Base-by-base conservation (phyloP, 192 early-diverging fungal species). In the Spizellomyces punctatus region DNA sequence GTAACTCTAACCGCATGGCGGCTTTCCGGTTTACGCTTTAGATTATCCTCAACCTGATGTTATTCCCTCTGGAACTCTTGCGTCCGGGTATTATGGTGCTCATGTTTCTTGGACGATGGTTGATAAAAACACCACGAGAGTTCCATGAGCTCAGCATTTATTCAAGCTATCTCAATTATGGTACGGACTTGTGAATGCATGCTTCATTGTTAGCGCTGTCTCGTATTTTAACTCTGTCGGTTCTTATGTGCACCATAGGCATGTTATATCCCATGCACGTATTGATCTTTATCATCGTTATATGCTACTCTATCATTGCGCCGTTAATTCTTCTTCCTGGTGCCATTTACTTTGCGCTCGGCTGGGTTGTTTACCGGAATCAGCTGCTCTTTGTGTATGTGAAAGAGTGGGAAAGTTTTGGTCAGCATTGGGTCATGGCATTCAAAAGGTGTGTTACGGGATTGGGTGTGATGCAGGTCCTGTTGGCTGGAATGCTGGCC, bases 331-430 rank as follows among this genome's bases (percentile, higher is more conserved):
- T 86, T 9, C 52, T 86, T 17, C 82, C 85, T 58, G 82, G 75
- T 5, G 55, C 74, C 6, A 19, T 74, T 10, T 86, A 84, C 61
- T 86, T 83, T 63, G 81, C 58, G 5, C 17, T 77, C 14, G 84
- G 64, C 7, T 83, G 67, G 66, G 8, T 83, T 10, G 81, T 85
- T 6, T 83, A 76, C 72, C 72, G 74, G 57, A 79, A 85, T 50
- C 84, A 83, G 68, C 69, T 86, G 36, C 70, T 86, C 19, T 86
- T 77, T 73, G 85, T 83, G 1, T 86, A 86, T 57, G 79, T 84
- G 45, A 86, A 86, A 64, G 73, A 82, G 67, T 79, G 74, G 72
- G 82, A 84, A 62, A 66, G 59, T n/a, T 79, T 80, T 60, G 85
- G 85, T 10, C 42, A 73, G 43, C 67, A 81, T 52, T 84, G 82